These are phyloP conservation scores for Cutaneotrichosporon mucoides DNA, from an alignment of 1,284 basidiomycete species.

Conservation along the genomic window DNA sequence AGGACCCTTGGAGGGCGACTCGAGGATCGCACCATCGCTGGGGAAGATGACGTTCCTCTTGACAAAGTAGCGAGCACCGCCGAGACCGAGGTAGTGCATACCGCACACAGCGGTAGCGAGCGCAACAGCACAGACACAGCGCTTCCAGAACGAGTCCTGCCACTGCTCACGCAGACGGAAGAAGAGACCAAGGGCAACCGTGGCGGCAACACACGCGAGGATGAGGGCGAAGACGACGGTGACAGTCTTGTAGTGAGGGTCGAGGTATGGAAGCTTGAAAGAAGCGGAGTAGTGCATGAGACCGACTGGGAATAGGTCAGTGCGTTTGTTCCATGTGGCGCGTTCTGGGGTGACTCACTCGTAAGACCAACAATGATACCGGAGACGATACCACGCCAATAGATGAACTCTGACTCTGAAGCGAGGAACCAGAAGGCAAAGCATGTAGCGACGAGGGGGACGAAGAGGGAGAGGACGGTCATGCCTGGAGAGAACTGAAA, in stretches of 20 bases:
- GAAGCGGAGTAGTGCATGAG: constrained; percentile 54
- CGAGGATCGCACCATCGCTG: neutral
- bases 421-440: constrained; percentile 53
- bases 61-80: constrained; percentile 50
- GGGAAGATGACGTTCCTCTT: constrained; percentile 13
- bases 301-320: constrained; percentile 32
- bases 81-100: constrained; percentile 55
- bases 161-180: constrained; percentile 53
- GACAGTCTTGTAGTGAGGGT: constrained; percentile 37
- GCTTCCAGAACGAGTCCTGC: constrained; percentile 54
- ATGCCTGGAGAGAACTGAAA: constrained; percentile 50
- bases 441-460: constrained; percentile 50
- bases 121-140: constrained; percentile 47
- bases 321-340: neutral
- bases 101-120: constrained; percentile 52
- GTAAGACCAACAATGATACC: constrained; percentile 71
- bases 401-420: constrained; percentile 45
- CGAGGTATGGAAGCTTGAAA: constrained; percentile 47
- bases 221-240: constrained; percentile 52
- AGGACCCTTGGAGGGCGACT: neutral
- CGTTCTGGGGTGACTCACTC: constrained; percentile 55
- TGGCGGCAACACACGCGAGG: constrained; percentile 52
- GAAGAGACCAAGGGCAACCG: constrained; percentile 51
- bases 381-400: constrained; percentile 52
- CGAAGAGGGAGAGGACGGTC: constrained; percentile 53